Percentiles rank a stretch among this genome's conserved stretches.
Conservation (phyloP, 2,329 filamentous ascomycete genomes). For the Emericellopsis atlantica region DNA sequence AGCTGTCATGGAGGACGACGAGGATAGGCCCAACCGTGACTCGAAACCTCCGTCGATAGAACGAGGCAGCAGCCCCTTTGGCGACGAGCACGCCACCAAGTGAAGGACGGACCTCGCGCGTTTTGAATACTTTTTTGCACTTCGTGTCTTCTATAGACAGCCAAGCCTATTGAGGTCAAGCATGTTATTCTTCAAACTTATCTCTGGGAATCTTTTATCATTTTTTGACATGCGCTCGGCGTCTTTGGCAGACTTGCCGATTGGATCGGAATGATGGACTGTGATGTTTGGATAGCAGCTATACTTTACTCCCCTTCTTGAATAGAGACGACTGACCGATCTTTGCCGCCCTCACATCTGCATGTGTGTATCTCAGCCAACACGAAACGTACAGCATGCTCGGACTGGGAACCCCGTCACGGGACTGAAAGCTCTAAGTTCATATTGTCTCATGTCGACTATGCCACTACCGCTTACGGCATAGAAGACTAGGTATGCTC, state of each 20-base stretch:
- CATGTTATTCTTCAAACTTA: neutral
- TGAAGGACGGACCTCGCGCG: constrained; percentile 13
- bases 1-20: constrained; percentile 40
- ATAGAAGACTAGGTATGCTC: too few relatives aligned
- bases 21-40: constrained; percentile 19
- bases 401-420: too few relatives aligned
- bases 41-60: constrained; percentile 11
- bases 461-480: too few relatives aligned
- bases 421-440: too few relatives aligned
- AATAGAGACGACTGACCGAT: constrained; percentile 1
- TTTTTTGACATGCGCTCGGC: constrained; percentile 1
- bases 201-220: neutral
- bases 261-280: constrained; percentile 2
- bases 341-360: neutral
- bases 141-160: neutral
- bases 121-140: neutral
- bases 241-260: neutral
- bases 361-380: too few relatives aligned
- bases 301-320: neutral
- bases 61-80: constrained; percentile 36
- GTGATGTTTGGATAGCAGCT: constrained; percentile 1
- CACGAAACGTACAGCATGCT: too few relatives aligned
- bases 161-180: neutral
- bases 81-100: constrained; percentile 44
- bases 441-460: too few relatives aligned